Evolutionary conservation across 495 filamentous ascomycete species (phyloP).

Genomic region (Tuber calosporum): DNA sequence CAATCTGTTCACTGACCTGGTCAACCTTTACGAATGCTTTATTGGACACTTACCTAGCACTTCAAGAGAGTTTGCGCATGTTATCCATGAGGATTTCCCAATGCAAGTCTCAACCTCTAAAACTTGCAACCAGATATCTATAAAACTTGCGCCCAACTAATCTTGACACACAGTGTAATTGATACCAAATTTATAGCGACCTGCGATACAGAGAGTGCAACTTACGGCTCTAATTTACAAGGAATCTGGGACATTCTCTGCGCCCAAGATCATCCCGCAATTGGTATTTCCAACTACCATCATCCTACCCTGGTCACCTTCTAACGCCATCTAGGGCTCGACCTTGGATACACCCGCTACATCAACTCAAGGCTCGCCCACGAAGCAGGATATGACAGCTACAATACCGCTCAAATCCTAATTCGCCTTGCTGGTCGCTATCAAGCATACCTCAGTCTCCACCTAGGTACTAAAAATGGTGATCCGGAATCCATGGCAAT

Average conservation of each 20-base stretch:
- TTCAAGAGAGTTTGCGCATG: conserved; percentile 54
- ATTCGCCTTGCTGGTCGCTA: conserved; percentile 43
- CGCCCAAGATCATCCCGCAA: conserved; percentile 22
- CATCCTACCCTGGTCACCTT: conserved; percentile 18
- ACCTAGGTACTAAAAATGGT: conserved; percentile 30
- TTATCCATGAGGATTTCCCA: conserved; percentile 57
- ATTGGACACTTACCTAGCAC: conserved; percentile 58
- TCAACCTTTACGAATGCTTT: conserved; percentile 64
- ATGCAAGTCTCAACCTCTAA: conserved; percentile 20
- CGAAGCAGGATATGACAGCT: conserved; percentile 67
- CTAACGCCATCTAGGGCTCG: conserved; percentile 21
- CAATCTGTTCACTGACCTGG: conserved; percentile 67
- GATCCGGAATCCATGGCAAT: conserved; percentile 15
- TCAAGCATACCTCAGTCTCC: conserved; percentile 22
- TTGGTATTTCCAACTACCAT: conserved; percentile 18
- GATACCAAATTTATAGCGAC: conserved; percentile 75
- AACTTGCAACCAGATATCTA: background rate
- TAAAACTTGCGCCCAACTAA: background rate
- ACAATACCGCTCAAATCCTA: conserved; percentile 56
- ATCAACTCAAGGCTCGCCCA: conserved; percentile 43
- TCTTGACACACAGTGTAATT: conserved; percentile 45
- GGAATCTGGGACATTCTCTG: conserved; percentile 40
- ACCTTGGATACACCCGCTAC: conserved; percentile 17
- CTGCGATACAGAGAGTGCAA: conserved; percentile 45
- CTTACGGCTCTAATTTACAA: conserved; percentile 47